Conservation (phyloP, 2,329 filamentous ascomycete species). For the Fusarium napiforme region DNA sequence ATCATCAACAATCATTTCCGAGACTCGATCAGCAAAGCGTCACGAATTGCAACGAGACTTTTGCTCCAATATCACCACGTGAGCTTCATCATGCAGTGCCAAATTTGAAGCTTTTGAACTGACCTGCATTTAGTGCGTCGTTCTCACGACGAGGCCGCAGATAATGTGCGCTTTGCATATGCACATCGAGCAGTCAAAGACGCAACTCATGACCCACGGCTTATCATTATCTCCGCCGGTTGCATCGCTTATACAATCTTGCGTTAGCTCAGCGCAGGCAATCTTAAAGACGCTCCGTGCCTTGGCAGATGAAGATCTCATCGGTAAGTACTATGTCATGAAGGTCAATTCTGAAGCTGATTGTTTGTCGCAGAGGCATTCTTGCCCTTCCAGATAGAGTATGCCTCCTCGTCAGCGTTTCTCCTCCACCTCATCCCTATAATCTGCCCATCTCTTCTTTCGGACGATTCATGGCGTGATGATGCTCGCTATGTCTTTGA, state of each 20-base stretch:
- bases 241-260: slow-evolving; percentile 45
- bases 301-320: slow-evolving; percentile 45
- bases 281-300: slow-evolving; percentile 43
- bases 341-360: not conserved
- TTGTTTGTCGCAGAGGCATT: slow-evolving; percentile 42
- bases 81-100: rapidly evolving
- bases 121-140: slow-evolving; percentile 37
- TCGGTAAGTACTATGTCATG: slow-evolving; percentile 8
- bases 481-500: slow-evolving; percentile 52
- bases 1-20: slow-evolving; percentile 45
- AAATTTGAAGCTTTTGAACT: not conserved
- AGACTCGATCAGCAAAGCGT: slow-evolving; percentile 46
- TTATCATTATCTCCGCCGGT: slow-evolving; percentile 41
- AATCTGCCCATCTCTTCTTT: slow-evolving; percentile 50
- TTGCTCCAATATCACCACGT: slow-evolving; percentile 45
- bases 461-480: slow-evolving; percentile 50
- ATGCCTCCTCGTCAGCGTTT: slow-evolving; percentile 55
- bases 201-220: slow-evolving; percentile 22
- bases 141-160: slow-evolving; percentile 46
- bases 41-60: slow-evolving; percentile 41
- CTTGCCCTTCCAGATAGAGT: slow-evolving; percentile 55
- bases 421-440: slow-evolving; percentile 51
- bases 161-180: slow-evolving; percentile 50
- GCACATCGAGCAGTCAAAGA: slow-evolving; percentile 44
- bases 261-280: slow-evolving; percentile 45